Base-by-base conservation (phyloP, 257 asterid genomes). In the Solanum lycopersicoides region DNA sequence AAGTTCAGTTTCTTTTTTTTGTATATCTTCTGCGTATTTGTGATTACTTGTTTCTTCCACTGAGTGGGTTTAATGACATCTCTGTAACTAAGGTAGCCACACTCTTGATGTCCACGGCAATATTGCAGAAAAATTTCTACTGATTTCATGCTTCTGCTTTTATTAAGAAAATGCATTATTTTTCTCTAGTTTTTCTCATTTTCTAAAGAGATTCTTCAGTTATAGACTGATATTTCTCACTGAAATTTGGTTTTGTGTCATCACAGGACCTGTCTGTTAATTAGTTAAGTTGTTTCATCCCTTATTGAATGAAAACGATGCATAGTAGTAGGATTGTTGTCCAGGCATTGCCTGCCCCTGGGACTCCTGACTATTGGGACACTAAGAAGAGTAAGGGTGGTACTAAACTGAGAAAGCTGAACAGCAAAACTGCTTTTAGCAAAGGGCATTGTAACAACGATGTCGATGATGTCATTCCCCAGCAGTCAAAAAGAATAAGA, bases 271-370 rank as follows among this genome's bases (percentile, higher is more conserved):
- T 50, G 66, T 45, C 85, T 50, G 30, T 30, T 30, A 50, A 50
- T 18, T 47, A 56, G 32, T 10, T 30, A 50, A 23, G 20, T 82
- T 82, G 69, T 82, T 82, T 56, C 30, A 50, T 32, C 21, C 30
- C 28, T 6, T 82, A 32, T 30, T 2, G 69, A 50, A 50, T 82
- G 85, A 82, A 82, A 50, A 53, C 9, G 2, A 50, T 50, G 85
- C 85, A 82, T 82, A 82, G 85, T 45, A 82, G 85, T 82, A 82
- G 85, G 69, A 50, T 82, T 30, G 85, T 82, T 50, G 65, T 82
- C 71, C 85, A 82, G 69, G 85, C 85, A 32, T 30, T 82, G 85
- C 85, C 71, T 30, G 69, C 85, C 20, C 71, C 69, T 32, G 85
- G 69, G 85, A n/a, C 44, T 82, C 69, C 69, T 18, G 85, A 82